These are phyloP conservation scores for Chamaecyparis obtusa DNA, from an alignment of 75 land plant genomes.

Conservation along the genomic window DNA sequence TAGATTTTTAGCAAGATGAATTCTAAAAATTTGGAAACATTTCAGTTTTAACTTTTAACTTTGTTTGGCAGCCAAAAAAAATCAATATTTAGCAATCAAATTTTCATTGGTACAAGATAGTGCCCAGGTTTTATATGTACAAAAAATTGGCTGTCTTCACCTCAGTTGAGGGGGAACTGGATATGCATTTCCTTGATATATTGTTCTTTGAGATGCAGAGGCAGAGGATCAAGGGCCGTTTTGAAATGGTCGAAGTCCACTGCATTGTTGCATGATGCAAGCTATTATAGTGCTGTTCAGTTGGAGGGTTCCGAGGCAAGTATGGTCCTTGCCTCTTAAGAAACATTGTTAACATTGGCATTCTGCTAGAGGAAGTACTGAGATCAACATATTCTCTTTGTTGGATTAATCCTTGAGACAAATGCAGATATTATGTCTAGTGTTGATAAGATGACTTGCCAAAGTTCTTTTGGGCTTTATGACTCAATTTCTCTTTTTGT, in stretches of 20 bases:
- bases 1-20: not conserved
- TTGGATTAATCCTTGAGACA: not conserved
- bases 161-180: not conserved
- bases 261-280: constrained; percentile 78
- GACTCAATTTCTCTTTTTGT: not conserved
- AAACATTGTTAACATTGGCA: not conserved
- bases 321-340: not conserved
- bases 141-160: not conserved
- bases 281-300: constrained; percentile 65
- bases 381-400: not conserved
- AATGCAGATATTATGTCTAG: not conserved
- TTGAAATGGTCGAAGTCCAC: constrained; percentile 55
- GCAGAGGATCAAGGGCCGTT: constrained; percentile 80
- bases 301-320: constrained; percentile 73
- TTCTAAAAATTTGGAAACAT: not conserved
- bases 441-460: not conserved
- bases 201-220: constrained; percentile 43
- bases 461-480: not conserved
- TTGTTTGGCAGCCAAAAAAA: not conserved
- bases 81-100: not conserved
- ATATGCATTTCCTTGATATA: not conserved
- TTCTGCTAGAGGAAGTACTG: not conserved
- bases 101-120: not conserved
- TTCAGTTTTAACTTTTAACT: not conserved
- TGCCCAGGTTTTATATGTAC: not conserved